Percentiles rank a stretch among this genome's conserved stretches.
phyloP scores from a whole-genome alignment of 2,329 filamentous ascomycete genomes.

The Hirsutella thompsonii region DNA sequence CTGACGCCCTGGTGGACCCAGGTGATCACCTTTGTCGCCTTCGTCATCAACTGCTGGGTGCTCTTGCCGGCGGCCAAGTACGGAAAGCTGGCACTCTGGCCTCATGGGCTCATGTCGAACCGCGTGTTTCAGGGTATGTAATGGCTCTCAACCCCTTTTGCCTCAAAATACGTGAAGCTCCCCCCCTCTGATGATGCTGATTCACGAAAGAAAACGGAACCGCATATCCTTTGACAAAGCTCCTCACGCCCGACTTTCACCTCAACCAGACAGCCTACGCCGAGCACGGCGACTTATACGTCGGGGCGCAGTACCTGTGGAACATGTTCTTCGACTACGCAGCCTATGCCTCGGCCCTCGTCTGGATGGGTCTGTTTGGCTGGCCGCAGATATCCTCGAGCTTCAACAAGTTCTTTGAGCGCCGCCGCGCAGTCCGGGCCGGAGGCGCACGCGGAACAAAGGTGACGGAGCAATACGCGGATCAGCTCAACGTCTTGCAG shows the following conservation, averaged over 20 bases:
- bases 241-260: conserved; percentile 19
- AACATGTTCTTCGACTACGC: conserved; percentile 48
- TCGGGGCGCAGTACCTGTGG: conserved; percentile 45
- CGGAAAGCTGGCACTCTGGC: conserved; percentile 37
- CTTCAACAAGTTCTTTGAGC: conserved; percentile 26
- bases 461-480: conserved; percentile 42
- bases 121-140: conserved; percentile 28
- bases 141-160: not conserved
- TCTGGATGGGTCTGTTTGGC: conserved; percentile 46
- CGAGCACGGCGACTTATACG: conserved; percentile 40
- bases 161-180: no score
- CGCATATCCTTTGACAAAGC: conserved; percentile 17
- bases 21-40: conserved; percentile 40
- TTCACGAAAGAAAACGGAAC: conserved; percentile 15
- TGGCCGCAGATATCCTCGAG: conserved; percentile 32
- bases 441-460: conserved; percentile 5
- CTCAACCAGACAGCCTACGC: conserved; percentile 36
- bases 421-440: conserved; percentile 15
- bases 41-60: conserved; percentile 43
- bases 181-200: no score
- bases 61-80: conserved; percentile 45
- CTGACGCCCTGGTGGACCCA: conserved; percentile 48
- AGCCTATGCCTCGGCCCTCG: conserved; percentile 42
- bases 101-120: conserved; percentile 45
- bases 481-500: conserved; percentile 46